Evolutionary conservation across 331 rosid genomes (phyloP), one percentile per base, ranked within the genome.

Genomic region (Erythrophleum ivorense): DNA sequence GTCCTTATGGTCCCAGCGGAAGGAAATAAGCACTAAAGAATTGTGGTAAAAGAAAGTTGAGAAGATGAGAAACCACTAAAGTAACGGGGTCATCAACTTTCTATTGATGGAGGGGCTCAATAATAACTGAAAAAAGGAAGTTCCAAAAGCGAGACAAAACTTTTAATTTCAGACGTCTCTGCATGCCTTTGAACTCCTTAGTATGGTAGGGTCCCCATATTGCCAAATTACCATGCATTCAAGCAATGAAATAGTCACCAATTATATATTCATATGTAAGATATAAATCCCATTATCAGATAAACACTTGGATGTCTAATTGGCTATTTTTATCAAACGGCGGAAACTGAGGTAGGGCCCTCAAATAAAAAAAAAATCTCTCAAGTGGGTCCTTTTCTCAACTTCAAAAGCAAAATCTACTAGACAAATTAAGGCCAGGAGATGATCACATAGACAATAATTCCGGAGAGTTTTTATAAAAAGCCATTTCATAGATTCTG

Each of bases 41-140:
- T 18, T 31, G 67, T 41, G 21, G 57, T 31, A 69, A 55, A 70
- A 55, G 48, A 84, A 85, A 82, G 66, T 9, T 36, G 67, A 73
- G 85, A 66, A 67, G 81, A 79, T 65, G 89, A 81, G 84, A 83
- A 79, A 80, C 81, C 88, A 84, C 81, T 70, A 11, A 49, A 50
- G 34, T 63, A 46, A 78, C 49, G 90, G 92, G 87, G 87, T 84
- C 87, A 57, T 80, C 52, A 86, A 75, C 81, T 73, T 80, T 77
- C 79, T 79, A 74, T 71, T 81, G 79, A 78, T 88, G 85, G 82
- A 86, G 80, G 64, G 85, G 66, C 52, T 84, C 52, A 84, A 64
- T 75, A 79, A 59, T 72, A 78, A 80, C 77, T 11, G 21, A 33
- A 55, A 77, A 75, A 48, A 77, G 83, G 13, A 46, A 24, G 41